Evolutionary conservation across 441 rosid genomes (phyloP), one percentile per base, ranked within the genome.

Genomic region (Codiaeum variegatum): DNA sequence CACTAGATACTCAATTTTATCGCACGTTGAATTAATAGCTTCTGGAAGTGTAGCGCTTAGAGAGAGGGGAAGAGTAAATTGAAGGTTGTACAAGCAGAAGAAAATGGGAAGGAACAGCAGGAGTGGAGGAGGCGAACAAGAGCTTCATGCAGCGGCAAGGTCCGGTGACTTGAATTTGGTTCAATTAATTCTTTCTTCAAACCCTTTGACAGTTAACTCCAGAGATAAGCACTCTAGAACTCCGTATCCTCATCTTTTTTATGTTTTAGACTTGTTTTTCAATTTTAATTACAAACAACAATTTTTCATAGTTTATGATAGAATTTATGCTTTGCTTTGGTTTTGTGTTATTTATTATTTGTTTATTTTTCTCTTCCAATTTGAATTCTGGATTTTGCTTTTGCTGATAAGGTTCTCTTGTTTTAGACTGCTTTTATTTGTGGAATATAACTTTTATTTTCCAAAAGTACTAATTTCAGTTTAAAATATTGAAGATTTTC

Each of bases 221-320:
- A 87, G 97, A 84, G 98, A 94, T 89, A 94, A 87, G 81, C 97
- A 88, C 84, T 92, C 97, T 38, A 84, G 97, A 26, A 94, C 96
- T 69, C 96, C 98, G 97, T 91, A 91, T 87, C 94, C 91, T 83
- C 23, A 26, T 23, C 34, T n/a, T 61, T 26, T 51, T 11, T 26
- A 26, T 63, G 32, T 26, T 2, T 55, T 18, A 21, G 0, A 8
- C 13, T 54, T 54, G 11, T 54, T 24, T 51, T 55, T 64, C 28
- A 5, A 8, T 49, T 73, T 66, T 29, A 32, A 16, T 23, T 51
- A 38, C 10, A 38, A 38, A 9, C 42, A 38, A 6, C 0, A 38
- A 38, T 38, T 9, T 38, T 38, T 3, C 1, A 7, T 38, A 36
- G 5, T 54, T 52, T 54, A 24, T 54, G 59, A 54, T 23, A 21